Evolutionary conservation across 2,329 filamentous ascomycete species (phyloP).

Genomic region (Fusarium sublunatum): DNA sequence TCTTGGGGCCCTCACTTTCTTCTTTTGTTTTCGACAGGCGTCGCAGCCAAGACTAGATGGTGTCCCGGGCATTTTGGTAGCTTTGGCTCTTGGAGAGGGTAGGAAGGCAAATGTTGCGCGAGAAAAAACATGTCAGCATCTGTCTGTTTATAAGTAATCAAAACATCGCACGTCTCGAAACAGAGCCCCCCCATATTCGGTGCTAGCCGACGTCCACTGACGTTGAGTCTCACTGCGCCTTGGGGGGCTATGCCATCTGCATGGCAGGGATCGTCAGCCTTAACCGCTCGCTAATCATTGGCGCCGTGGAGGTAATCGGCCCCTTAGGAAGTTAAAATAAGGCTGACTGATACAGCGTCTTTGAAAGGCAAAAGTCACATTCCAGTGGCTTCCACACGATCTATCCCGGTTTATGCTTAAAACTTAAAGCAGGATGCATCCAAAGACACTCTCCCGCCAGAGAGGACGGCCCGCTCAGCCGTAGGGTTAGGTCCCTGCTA

Average conservation of each 20-base stretch:
- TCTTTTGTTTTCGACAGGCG: slow-evolving; percentile 36
- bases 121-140: not conserved
- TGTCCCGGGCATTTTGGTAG: slow-evolving; percentile 26
- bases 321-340: not conserved
- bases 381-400: not conserved
- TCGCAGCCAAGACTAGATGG: slow-evolving; percentile 33
- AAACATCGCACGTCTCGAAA: not conserved
- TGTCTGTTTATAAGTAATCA: not conserved
- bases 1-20: slow-evolving; percentile 19
- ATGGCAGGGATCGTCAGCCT: slow-evolving; percentile 1
- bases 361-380: not conserved
- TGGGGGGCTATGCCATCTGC: not conserved
- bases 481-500: not conserved
- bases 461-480: not conserved
- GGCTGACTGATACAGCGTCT: not conserved
- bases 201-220: not conserved
- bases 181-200: slow-evolving; percentile 1
- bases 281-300: not conserved
- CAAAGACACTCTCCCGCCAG: not conserved
- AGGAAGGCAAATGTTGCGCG: not conserved
- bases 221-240: slow-evolving; percentile 2
- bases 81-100: not conserved
- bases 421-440: too few species aligned
- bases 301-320: not conserved
- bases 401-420: too few species aligned